Percentiles rank a stretch among this genome's conserved stretches.
phyloP scores from a whole-genome alignment of 2,329 filamentous ascomycete species.

The Corinectria fuckeliana region DNA sequence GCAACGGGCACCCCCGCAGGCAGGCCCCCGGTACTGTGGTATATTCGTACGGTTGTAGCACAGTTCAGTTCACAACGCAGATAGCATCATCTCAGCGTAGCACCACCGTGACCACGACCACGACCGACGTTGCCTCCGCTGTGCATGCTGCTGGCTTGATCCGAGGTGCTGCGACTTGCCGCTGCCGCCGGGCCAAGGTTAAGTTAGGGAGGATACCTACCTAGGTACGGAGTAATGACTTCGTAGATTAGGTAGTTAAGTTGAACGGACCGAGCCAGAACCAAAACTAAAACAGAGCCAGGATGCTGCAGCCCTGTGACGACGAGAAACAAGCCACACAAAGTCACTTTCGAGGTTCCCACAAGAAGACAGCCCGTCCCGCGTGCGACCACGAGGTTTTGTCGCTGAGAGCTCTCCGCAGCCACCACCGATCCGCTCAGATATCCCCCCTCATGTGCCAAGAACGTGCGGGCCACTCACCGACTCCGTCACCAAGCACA shows the following conservation, averaged over 20 bases:
- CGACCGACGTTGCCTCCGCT: too few species aligned
- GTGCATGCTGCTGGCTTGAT: background rate
- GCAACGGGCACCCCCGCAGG: background rate
- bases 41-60: background rate
- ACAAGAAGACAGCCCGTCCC: background rate
- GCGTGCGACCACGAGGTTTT: background rate
- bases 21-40: too few species aligned
- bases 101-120: background rate
- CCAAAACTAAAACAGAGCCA: background rate
- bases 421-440: background rate
- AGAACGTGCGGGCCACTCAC: constrained; percentile 34
- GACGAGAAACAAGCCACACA: background rate
- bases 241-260: too few species aligned
- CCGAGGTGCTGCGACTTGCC: background rate
- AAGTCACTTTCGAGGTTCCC: background rate
- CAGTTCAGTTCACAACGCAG: background rate
- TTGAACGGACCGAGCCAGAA: too few species aligned
- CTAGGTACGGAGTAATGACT: too few species aligned
- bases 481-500: constrained; percentile 34
- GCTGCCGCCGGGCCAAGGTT: background rate
- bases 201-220: background rate
- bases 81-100: background rate
- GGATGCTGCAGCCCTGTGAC: background rate
- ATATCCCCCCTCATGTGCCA: constrained; percentile 21
- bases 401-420: background rate